A percentile compares a stretch with the other conserved stretches of the same genome.
phyloP scores from a whole-genome alignment of 2,329 filamentous ascomycete genomes.

The Colletotrichum viniferum region DNA sequence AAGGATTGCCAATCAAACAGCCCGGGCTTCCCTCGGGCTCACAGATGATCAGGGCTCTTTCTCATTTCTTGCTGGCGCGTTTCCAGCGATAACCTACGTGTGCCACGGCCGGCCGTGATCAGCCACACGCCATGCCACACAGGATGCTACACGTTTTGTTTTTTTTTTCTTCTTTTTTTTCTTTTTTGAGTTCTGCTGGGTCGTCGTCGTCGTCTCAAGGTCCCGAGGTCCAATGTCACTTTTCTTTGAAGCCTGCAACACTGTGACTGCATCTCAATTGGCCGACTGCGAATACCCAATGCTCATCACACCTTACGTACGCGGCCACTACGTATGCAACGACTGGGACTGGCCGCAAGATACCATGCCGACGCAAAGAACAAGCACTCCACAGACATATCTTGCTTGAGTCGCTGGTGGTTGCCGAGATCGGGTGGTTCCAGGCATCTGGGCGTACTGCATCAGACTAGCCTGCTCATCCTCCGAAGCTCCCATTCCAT shows the following conservation, averaged over 20 bases:
- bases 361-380: not conserved
- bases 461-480: not conserved
- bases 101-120: conserved; percentile 8
- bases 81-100: not conserved
- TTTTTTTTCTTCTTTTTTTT: too few species aligned
- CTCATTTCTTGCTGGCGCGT: conserved; percentile 11
- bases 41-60: conserved; percentile 11
- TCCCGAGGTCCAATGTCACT: not conserved
- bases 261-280: not conserved
- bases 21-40: not conserved
- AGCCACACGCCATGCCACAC: conserved; percentile 16
- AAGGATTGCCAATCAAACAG: conserved; percentile 1
- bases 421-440: not conserved
- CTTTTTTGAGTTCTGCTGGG: conserved; percentile 10
- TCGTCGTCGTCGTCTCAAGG: not conserved
- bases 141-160: conserved; percentile 13
- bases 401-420: not conserved
- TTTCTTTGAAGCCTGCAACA: not conserved
- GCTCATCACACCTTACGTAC: not conserved
- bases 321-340: not conserved
- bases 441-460: not conserved
- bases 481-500: not conserved
- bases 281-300: not conserved
- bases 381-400: not conserved
- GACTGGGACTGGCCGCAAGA: not conserved